phyloP scores from a whole-genome alignment of 2,329 filamentous ascomycete genomes.

The Orbilia oligospora region DNA sequence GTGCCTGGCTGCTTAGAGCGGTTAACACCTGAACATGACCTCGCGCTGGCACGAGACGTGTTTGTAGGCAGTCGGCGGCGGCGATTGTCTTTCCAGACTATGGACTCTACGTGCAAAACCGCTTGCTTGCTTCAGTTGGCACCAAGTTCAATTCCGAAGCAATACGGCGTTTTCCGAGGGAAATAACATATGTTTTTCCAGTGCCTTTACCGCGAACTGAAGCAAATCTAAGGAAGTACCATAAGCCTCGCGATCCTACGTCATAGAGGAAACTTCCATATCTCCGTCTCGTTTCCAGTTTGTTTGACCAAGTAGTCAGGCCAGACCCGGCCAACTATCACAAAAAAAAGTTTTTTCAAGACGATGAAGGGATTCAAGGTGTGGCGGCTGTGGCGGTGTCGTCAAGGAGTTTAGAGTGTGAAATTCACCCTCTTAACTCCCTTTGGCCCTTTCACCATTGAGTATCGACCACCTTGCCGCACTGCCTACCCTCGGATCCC shows the following conservation, averaged over 20 bases:
- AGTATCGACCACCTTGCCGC: constrained; percentile 17
- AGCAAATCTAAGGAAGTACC: not conserved
- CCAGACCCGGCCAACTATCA: not conserved
- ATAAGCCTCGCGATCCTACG: constrained; percentile 8
- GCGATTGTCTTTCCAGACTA: not conserved
- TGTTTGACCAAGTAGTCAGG: constrained; percentile 1
- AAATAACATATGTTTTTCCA: constrained; percentile 3
- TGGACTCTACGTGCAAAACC: not conserved
- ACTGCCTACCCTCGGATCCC: constrained; percentile 35
- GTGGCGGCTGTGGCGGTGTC: constrained; percentile 46
- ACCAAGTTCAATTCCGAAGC: not conserved
- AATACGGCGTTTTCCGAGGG: constrained; percentile 24
- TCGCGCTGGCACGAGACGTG: constrained; percentile 34
- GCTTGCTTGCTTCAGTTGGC: constrained; percentile 12
- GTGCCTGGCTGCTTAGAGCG: not conserved
- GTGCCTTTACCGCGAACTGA: not conserved
- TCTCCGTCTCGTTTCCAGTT: constrained; percentile 17
- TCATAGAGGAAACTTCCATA: constrained; percentile 10
- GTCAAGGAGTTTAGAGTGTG: not conserved
- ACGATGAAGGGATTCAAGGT: not conserved
- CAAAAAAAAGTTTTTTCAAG: constrained; percentile 10
- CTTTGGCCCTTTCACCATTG: not conserved
- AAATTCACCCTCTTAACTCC: not conserved
- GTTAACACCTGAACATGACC: constrained; percentile 12
- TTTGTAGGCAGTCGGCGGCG: constrained; percentile 10